These are phyloP conservation scores for Rhododendron mucronatum DNA, from an alignment of 148 eudicot genomes.

Conservation along the genomic window DNA sequence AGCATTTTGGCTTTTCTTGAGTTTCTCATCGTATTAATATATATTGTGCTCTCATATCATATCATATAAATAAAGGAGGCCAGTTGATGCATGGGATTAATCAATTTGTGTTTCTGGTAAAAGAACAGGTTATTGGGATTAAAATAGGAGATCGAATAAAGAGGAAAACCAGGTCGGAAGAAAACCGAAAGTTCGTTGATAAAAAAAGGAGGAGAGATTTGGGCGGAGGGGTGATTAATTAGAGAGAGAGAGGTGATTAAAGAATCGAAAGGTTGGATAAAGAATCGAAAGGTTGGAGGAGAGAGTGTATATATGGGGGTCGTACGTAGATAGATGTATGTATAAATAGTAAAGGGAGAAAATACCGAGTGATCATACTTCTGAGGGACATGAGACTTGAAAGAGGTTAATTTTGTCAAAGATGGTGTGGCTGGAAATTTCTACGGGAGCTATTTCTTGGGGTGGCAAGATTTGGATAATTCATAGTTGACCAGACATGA, in stretches of 20 bases:
- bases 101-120: neutral
- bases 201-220: neutral
- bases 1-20: constrained; percentile 6
- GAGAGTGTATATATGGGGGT: neutral
- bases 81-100: neutral
- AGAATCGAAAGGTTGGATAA: constrained; percentile 7
- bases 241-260: neutral
- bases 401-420: neutral
- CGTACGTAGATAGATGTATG: too few species aligned
- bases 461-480: neutral
- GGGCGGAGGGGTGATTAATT: neutral
- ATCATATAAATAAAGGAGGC: neutral
- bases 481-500: neutral
- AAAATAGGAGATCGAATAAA: constrained; percentile 8
- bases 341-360: neutral
- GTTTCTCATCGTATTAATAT: neutral
- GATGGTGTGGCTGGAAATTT: neutral
- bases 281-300: constrained; percentile 10
- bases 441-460: neutral
- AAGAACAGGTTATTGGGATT: neutral
- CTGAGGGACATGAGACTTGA: neutral
- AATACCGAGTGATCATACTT: neutral
- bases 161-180: constrained; percentile 7
- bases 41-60: neutral
- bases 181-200: constrained; percentile 15